Percentiles rank a stretch among this genome's conserved stretches.
Conservation (phyloP, 2,329 filamentous ascomycete genomes). For the Aspergillus novofumigatus region DNA sequence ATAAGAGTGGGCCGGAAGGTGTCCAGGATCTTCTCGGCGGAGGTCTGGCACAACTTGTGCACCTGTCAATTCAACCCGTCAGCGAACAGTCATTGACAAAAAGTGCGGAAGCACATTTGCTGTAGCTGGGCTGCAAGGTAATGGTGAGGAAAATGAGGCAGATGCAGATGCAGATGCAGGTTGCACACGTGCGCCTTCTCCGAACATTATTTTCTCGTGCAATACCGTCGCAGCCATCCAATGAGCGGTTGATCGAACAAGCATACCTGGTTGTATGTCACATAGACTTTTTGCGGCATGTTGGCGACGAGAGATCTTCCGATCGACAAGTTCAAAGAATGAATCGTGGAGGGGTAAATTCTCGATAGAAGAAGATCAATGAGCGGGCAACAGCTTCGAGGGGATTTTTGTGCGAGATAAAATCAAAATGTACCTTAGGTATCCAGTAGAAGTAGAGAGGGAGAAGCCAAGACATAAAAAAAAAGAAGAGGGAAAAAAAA, state of each 20-base stretch:
- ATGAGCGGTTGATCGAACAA: background rate
- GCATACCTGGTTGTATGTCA: conserved; percentile 86
- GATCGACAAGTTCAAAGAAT: conserved; percentile 1
- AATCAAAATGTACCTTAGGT: background rate
- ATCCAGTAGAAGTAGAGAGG: background rate
- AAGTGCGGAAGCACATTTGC: conserved; percentile 2
- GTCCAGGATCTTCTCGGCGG: conserved; percentile 74
- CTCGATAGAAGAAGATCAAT: conserved; percentile 1
- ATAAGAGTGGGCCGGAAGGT: conserved; percentile 91
- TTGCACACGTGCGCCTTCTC: background rate
- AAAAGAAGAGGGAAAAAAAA: background rate
- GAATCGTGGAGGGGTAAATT: conserved; percentile 9
- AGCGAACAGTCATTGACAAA: conserved; percentile 9
- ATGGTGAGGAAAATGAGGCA: background rate
- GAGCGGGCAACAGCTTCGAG: background rate
- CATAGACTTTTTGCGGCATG: conserved; percentile 82
- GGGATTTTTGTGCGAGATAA: background rate
- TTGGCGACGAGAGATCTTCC: conserved; percentile 30
- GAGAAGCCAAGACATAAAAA: background rate
- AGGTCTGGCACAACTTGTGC: conserved; percentile 92
- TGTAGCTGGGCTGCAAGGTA: background rate
- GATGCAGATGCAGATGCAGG: background rate
- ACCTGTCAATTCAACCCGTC: conserved; percentile 54
- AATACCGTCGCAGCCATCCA: background rate
- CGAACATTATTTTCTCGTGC: background rate